phyloP scores from a whole-genome alignment of 257 asterid genomes.

The Capsicum chinense region DNA sequence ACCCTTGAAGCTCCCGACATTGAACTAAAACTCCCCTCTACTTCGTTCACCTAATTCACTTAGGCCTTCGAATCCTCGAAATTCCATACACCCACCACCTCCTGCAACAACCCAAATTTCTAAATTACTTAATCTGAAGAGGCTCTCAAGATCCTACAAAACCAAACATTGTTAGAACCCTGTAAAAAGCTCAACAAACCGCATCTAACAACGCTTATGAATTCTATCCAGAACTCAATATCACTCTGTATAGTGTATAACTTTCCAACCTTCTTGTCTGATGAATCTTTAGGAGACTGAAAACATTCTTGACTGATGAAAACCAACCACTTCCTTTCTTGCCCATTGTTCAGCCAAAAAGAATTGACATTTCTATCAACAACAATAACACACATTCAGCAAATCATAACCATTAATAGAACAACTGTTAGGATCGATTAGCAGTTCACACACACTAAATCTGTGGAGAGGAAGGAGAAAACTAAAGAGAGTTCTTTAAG shows the following conservation, averaged over 20 bases:
- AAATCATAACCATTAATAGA: no score
- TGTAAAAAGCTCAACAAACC: not conserved
- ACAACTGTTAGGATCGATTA: no score
- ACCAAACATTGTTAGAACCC: conserved; percentile 11
- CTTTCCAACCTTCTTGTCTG: not conserved
- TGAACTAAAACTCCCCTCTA: conserved; percentile 8
- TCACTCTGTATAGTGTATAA: not conserved
- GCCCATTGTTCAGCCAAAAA: no score
- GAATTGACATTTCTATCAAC: no score
- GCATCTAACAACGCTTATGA: not conserved
- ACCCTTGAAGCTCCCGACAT: conserved; percentile 47
- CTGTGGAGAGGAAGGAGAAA: no score
- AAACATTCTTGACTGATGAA: no score
- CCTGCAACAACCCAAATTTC: conserved; percentile 23
- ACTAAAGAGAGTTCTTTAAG: no score
- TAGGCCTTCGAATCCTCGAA: conserved; percentile 27
- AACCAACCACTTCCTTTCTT: no score
- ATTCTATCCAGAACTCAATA: not conserved
- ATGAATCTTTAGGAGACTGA: no score
- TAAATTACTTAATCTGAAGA: conserved; percentile 20
- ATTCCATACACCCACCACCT: not conserved
- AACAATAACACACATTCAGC: no score
- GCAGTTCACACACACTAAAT: no score
- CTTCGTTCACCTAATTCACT: conserved; percentile 20
- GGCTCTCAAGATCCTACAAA: conserved; percentile 7